A percentile compares a stretch with the other conserved stretches of the same genome.
phyloP scores from a whole-genome alignment of 345 rosid genomes.

The Syzygium oleosum region DNA sequence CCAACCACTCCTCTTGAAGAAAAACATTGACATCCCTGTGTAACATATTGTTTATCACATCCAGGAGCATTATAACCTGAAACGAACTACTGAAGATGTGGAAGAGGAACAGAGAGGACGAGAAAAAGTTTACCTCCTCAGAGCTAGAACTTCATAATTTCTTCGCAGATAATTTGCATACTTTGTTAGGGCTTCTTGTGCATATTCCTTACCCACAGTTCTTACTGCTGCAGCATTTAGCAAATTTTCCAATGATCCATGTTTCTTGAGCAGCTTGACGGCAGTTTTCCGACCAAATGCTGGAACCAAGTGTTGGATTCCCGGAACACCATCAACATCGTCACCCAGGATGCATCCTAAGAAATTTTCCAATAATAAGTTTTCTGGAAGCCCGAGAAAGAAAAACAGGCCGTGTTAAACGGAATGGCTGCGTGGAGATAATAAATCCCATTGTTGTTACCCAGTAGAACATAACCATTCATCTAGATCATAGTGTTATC shows the following conservation, averaged over 20 bases:
- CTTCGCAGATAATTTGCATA: slow-evolving; percentile 75
- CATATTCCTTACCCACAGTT: slow-evolving; percentile 73
- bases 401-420: neutral
- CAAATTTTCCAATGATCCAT: slow-evolving; percentile 78
- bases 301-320: slow-evolving; percentile 73
- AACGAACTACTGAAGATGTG: neutral
- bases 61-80: neutral
- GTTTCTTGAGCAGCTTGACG: slow-evolving; percentile 69
- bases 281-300: slow-evolving; percentile 89
- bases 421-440: neutral
- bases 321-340: slow-evolving; percentile 86
- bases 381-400: neutral
- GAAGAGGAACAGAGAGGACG: neutral
- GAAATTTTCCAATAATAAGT: neutral
- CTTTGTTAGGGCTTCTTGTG: slow-evolving; percentile 82
- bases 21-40: slow-evolving; percentile 65
- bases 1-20: slow-evolving; percentile 75
- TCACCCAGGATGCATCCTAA: slow-evolving; percentile 89
- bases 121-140: slow-evolving; percentile 43
- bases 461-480: neutral
- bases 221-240: slow-evolving; percentile 76
- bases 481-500: neutral
- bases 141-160: slow-evolving; percentile 80
- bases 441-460: neutral
- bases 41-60: neutral